These are phyloP conservation scores for Lipomyces yamadae DNA, from an alignment of 805 yeast species.

Conservation along the genomic window DNA sequence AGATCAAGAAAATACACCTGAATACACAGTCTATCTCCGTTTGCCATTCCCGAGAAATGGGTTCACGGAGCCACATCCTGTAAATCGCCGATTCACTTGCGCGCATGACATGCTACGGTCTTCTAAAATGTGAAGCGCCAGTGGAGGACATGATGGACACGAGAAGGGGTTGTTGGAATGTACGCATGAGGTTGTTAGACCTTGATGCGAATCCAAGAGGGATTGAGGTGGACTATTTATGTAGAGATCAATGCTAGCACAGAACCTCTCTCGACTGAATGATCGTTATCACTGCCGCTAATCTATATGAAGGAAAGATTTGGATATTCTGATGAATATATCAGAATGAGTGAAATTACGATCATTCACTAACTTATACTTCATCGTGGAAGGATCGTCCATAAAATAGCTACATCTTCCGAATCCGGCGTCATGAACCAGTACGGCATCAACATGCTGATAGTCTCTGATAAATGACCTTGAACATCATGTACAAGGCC, in stretches of 20 bases:
- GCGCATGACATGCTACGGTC: background rate
- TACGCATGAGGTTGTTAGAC: too few relatives aligned
- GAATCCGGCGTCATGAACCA: background rate
- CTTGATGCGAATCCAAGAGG: too few relatives aligned
- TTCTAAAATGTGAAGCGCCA: too few relatives aligned
- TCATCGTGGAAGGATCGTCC: background rate
- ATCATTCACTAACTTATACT: conserved; percentile 1
- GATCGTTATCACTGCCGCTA: too few relatives aligned
- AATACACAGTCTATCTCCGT: conserved; percentile 50
- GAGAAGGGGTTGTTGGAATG: too few relatives aligned
- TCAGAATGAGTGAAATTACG: conserved; percentile 10
- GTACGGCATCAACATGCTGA: conserved; percentile 1
- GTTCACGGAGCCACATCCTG: conserved; percentile 49
- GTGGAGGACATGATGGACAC: too few relatives aligned
- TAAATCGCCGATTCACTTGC: conserved; percentile 25
- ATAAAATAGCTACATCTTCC: conserved; percentile 4
- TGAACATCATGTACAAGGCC: conserved; percentile 10
- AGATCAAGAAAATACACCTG: background rate
- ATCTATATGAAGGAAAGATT: too few relatives aligned
- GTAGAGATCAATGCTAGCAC: too few relatives aligned
- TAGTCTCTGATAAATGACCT: background rate
- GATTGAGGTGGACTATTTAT: too few relatives aligned
- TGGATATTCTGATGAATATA: background rate
- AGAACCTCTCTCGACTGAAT: too few relatives aligned
- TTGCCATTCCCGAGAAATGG: conserved; percentile 52